phyloP scores from a whole-genome alignment of 345 rosid genomes.

The Salix caprea region DNA sequence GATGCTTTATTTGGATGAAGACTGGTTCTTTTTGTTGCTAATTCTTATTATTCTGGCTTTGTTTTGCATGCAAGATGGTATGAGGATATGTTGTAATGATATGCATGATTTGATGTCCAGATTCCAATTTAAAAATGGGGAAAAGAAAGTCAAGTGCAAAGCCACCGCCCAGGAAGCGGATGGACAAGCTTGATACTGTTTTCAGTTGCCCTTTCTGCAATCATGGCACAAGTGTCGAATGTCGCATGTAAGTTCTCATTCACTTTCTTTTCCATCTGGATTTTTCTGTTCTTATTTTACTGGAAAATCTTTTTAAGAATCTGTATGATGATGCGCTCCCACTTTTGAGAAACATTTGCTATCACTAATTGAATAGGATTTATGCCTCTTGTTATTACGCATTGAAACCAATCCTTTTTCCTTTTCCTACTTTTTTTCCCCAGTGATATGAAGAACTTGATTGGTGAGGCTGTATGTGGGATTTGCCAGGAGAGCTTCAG shows the following conservation, averaged over 20 bases:
- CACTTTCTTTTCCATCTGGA: not conserved
- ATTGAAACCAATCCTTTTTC: not conserved
- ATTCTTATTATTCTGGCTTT: not conserved
- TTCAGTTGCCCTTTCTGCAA: conserved; percentile 97
- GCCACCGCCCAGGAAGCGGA: conserved; percentile 87
- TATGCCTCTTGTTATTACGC: not conserved
- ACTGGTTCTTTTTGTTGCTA: not conserved
- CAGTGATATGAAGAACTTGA: conserved; percentile 88
- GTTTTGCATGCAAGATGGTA: not conserved
- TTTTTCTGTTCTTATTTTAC: not conserved
- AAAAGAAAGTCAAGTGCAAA: conserved; percentile 95
- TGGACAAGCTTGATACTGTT: conserved; percentile 91
- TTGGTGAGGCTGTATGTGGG: conserved; percentile 72
- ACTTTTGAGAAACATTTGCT: not conserved
- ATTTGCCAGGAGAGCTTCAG: conserved; percentile 89
- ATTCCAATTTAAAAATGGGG: conserved; percentile 49
- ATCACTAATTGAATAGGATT: not conserved
- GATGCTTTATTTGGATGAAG: not conserved
- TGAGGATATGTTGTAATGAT: not conserved
- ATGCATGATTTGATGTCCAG: conserved; percentile 2
- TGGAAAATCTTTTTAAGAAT: not conserved
- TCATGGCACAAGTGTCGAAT: conserved; percentile 89
- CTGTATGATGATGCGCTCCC: not conserved
- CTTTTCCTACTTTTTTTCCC: conserved; percentile 2
- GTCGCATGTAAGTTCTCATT: conserved; percentile 50